phyloP scores from a whole-genome alignment of 257 asterid species.

The Gentiana straminea region DNA sequence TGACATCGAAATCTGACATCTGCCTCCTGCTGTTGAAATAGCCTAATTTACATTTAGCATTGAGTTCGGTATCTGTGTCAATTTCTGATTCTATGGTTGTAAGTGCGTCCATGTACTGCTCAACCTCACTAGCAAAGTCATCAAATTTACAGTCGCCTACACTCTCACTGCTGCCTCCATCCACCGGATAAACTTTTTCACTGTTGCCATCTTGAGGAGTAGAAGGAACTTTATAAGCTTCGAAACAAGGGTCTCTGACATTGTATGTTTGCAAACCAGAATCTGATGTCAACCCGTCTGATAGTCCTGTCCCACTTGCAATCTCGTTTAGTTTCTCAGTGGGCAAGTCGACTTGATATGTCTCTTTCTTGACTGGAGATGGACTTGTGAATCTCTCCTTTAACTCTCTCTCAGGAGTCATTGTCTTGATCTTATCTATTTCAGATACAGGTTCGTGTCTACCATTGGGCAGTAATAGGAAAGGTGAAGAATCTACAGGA shows the following conservation, averaged over 20 bases:
- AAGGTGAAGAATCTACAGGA: conserved; percentile 26
- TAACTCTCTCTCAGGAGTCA: conserved; percentile 34
- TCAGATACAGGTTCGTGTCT: conserved; percentile 28
- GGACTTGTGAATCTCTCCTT: conserved; percentile 26
- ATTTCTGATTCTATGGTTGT: conserved; percentile 65
- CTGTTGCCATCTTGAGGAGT: conserved; percentile 23
- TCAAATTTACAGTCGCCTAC: conserved; percentile 45
- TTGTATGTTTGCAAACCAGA: conserved; percentile 14
- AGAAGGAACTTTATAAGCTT: conserved; percentile 24
- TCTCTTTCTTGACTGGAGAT: conserved; percentile 29
- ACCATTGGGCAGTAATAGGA: conserved; percentile 25
- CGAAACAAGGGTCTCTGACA: conserved; percentile 15
- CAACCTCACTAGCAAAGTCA: conserved; percentile 63
- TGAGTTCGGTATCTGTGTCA: conserved; percentile 59
- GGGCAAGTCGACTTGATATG: conserved; percentile 3
- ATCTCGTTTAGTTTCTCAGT: conserved; percentile 23
- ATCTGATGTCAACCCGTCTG: conserved; percentile 25
- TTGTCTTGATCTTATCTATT: conserved; percentile 28
- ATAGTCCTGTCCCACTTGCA: conserved; percentile 17
- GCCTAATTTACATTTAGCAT: conserved; percentile 32
- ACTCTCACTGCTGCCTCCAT: conserved; percentile 38
- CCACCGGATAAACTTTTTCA: conserved; percentile 35
- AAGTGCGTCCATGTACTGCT: conserved; percentile 71
- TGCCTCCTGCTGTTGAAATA: conserved; percentile 21
- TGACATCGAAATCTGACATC: conserved; percentile 22